Conservation (phyloP, 306 rosid species). For the Sesbania bispinosa region DNA sequence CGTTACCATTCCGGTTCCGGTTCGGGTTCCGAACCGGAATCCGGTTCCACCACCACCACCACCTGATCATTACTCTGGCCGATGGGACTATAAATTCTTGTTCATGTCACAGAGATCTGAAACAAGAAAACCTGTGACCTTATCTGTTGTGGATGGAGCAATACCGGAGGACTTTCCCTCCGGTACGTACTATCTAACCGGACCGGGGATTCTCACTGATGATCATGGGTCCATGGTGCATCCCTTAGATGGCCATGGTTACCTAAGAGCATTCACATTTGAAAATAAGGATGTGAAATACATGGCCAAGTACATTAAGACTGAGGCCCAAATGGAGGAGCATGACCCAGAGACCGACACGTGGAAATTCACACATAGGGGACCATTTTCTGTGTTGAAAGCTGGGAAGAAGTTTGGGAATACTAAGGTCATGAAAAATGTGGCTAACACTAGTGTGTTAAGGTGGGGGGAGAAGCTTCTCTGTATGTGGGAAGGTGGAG, state of each 20-base stretch:
- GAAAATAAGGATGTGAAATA: constrained; percentile 44
- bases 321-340: constrained; percentile 82
- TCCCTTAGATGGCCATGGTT: constrained; percentile 89
- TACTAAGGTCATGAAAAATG: constrained; percentile 96
- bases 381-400: constrained; percentile 86
- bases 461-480: constrained; percentile 67
- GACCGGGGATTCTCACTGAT: constrained; percentile 77
- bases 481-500: constrained; percentile 98
- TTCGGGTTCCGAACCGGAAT: neutral
- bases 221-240: constrained; percentile 96
- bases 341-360: constrained; percentile 48
- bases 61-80: too few species aligned
- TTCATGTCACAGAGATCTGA: constrained; percentile 75
- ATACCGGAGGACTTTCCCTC: constrained; percentile 67
- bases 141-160: constrained; percentile 48
- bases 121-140: constrained; percentile 38
- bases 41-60: too few species aligned
- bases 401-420: constrained; percentile 84
- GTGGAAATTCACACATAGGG: constrained; percentile 79
- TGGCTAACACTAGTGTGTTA: constrained; percentile 87
- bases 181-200: constrained; percentile 75
- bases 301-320: constrained; percentile 85
- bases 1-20: neutral
- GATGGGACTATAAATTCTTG: constrained; percentile 84
- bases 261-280: constrained; percentile 66